phyloP scores from a whole-genome alignment of 257 asterid species.

The Scutellaria baicalensis region DNA sequence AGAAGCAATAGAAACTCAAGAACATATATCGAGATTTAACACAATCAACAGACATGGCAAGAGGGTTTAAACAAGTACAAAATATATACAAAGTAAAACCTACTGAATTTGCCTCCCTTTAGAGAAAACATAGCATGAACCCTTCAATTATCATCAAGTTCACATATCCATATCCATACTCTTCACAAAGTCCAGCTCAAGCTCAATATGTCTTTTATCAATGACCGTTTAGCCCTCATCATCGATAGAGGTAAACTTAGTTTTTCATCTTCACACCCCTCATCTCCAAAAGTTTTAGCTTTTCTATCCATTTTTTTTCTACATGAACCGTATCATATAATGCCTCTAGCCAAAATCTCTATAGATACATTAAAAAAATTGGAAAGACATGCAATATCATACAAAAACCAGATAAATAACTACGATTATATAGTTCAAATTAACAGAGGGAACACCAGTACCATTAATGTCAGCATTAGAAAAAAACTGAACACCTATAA shows the following conservation, averaged over 20 bases:
- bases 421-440: neutral
- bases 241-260: neutral
- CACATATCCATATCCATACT: neutral
- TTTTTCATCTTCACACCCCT: neutral
- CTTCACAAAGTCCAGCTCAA: neutral
- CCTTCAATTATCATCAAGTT: neutral
- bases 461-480: neutral
- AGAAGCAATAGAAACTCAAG: neutral
- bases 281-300: neutral
- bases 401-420: neutral
- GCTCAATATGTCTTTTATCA: neutral
- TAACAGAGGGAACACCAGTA: neutral
- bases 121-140: neutral
- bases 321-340: neutral
- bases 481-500: constrained; percentile 1
- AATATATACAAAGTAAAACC: neutral
- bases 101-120: neutral
- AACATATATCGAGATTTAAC: neutral
- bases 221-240: neutral
- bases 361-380: neutral
- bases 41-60: neutral
- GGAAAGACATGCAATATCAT: neutral
- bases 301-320: neutral
- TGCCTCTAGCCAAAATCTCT: neutral
- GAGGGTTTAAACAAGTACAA: neutral